These are phyloP conservation scores for Solanum sitiens DNA, from an alignment of 257 asterid species.

Conservation along the genomic window DNA sequence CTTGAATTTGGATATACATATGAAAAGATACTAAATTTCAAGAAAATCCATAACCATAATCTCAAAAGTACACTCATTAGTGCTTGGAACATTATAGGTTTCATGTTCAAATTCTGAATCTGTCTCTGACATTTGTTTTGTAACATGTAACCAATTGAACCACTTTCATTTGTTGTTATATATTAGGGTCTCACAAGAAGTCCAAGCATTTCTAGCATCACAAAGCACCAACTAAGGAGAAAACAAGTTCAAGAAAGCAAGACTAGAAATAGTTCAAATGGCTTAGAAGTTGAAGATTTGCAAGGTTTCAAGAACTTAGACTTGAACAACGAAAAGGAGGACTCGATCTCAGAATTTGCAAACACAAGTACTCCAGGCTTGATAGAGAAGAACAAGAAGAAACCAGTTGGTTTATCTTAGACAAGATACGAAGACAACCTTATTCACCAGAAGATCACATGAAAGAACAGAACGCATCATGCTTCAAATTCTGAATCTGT, in stretches of 20 bases:
- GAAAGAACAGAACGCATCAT: constrained; percentile 60
- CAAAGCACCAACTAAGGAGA: constrained; percentile 21
- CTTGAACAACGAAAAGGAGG: constrained; percentile 16
- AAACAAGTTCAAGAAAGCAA: constrained; percentile 22
- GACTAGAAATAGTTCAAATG: constrained; percentile 16
- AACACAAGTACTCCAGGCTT: constrained; percentile 3
- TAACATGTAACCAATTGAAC: not conserved
- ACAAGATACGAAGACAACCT: constrained; percentile 6
- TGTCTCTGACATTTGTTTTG: not conserved
- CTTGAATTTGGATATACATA: too few relatives aligned
- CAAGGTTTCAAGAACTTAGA: constrained; percentile 34
- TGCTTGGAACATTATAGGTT: not conserved
- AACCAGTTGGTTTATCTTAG: constrained; percentile 6
- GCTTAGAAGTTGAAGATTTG: constrained; percentile 23
- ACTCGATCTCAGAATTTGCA: not conserved
- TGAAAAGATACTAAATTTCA: not conserved
- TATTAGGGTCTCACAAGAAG: constrained; percentile 27
- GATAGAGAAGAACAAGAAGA: constrained; percentile 6
- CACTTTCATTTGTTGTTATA: not conserved
- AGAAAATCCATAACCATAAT: not conserved
- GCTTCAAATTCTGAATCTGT: not conserved
- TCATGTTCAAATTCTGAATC: not conserved
- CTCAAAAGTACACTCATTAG: not conserved
- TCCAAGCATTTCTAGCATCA: constrained; percentile 21
- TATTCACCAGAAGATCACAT: constrained; percentile 40